These are phyloP conservation scores for Ammopiptanthus mongolicus DNA, from an alignment of 306 rosid genomes.

Conservation along the genomic window DNA sequence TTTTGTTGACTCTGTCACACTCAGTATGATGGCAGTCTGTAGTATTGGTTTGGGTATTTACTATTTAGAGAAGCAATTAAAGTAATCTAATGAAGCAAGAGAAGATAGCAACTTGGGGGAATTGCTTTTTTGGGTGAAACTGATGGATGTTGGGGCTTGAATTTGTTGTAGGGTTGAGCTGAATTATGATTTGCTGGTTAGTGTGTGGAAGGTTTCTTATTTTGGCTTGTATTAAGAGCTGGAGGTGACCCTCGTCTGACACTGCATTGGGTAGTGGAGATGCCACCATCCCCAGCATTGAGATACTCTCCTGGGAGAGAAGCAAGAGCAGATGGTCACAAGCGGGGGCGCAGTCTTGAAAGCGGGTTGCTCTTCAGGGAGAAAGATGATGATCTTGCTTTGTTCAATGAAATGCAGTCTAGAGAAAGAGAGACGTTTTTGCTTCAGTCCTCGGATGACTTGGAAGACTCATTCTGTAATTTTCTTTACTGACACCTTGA, in stretches of 20 bases:
- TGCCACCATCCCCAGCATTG: constrained; percentile 81
- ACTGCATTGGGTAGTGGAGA: constrained; percentile 35
- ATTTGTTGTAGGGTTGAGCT: constrained; percentile 3
- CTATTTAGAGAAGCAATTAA: background rate
- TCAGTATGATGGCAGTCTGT: constrained; percentile 14
- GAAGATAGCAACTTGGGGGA: background rate
- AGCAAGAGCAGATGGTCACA: constrained; percentile 49
- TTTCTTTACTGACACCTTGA: constrained; percentile 17
- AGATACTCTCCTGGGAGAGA: constrained; percentile 72
- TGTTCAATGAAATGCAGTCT: constrained; percentile 71
- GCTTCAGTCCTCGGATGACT: constrained; percentile 71
- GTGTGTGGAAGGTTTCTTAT: background rate
- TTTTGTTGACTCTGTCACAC: constrained; percentile 39
- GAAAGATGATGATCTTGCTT: constrained; percentile 75
- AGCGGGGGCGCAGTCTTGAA: constrained; percentile 73
- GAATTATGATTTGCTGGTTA: constrained; percentile 21
- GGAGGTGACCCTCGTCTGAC: constrained; percentile 14
- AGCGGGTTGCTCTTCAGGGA: constrained; percentile 53
- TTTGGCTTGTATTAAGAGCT: constrained; percentile 25
- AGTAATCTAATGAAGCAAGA: constrained; percentile 15
- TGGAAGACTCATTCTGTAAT: constrained; percentile 71
- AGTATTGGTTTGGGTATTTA: constrained; percentile 1
- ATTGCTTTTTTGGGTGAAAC: background rate
- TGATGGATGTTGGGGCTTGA: constrained; percentile 21
- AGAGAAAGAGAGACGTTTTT: constrained; percentile 65